Evolutionary conservation across 2,329 filamentous ascomycete species (phyloP).

Genomic region (Penicillium palitans): DNA sequence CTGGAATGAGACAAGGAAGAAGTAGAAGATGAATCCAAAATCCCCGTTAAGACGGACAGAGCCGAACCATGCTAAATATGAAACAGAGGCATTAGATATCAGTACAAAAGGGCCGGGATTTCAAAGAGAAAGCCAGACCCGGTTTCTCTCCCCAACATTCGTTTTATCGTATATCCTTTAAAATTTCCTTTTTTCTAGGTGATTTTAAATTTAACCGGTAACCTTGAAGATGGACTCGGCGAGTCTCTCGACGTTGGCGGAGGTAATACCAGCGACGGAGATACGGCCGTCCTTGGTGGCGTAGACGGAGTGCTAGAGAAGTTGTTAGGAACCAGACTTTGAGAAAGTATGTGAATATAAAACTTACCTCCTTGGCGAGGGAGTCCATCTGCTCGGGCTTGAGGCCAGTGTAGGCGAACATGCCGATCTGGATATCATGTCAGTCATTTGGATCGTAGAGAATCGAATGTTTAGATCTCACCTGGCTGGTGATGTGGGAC

Average conservation of each 20-base stretch:
- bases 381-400: conserved; percentile 86
- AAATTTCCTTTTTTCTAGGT: neutral
- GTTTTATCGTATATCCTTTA: conserved; percentile 11
- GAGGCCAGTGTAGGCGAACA: conserved; percentile 98
- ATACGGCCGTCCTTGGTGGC: conserved; percentile 73
- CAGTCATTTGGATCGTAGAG: neutral
- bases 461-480: conserved; percentile 21
- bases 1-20: neutral
- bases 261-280: conserved; percentile 52
- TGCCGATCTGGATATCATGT: conserved; percentile 68
- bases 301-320: conserved; percentile 78
- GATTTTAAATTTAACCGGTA: conserved; percentile 42
- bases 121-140: conserved; percentile 1
- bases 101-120: conserved; percentile 23
- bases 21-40: conserved; percentile 18
- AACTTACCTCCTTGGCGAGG: conserved; percentile 76
- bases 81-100: conserved; percentile 31
- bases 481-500: conserved; percentile 94
- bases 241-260: conserved; percentile 51
- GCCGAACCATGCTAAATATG: conserved; percentile 28
- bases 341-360: neutral
- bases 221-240: conserved; percentile 54
- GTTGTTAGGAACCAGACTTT: conserved; percentile 12
- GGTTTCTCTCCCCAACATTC: conserved; percentile 8
- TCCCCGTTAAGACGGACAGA: conserved; percentile 26